phyloP scores from a whole-genome alignment of 495 filamentous ascomycete genomes.

The Aspergillus biplanus region DNA sequence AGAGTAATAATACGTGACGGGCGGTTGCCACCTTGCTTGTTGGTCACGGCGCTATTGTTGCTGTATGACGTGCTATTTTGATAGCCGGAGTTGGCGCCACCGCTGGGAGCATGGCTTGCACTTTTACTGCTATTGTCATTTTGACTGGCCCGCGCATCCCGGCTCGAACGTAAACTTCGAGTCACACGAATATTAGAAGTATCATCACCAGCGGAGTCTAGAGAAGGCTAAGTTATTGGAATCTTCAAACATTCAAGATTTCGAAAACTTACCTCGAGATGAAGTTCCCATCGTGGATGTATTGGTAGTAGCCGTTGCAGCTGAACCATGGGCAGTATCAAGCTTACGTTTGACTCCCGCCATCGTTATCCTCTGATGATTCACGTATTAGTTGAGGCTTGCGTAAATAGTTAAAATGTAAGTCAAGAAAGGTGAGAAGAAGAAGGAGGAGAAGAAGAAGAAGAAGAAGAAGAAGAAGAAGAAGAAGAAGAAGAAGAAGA shows the following conservation, averaged over 20 bases:
- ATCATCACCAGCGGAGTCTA: slow-evolving; percentile 24
- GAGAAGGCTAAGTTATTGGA: slow-evolving; percentile 6
- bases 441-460: slow-evolving; percentile 5
- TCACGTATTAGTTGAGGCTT: slow-evolving; percentile 6
- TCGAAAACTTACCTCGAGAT: slow-evolving; percentile 21
- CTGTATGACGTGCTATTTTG: slow-evolving; percentile 15
- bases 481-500: neutral
- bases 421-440: neutral
- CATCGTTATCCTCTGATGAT: slow-evolving; percentile 35
- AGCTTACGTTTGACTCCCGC: slow-evolving; percentile 37
- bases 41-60: slow-evolving; percentile 12
- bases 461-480: slow-evolving; percentile 1
- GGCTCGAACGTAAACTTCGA: slow-evolving; percentile 31
- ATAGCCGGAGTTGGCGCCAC: slow-evolving; percentile 13
- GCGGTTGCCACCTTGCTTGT: slow-evolving; percentile 20
- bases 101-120: slow-evolving; percentile 16
- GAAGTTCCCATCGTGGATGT: slow-evolving; percentile 12
- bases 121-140: slow-evolving; percentile 20
- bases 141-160: slow-evolving; percentile 30
- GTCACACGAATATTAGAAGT: slow-evolving; percentile 30
- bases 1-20: slow-evolving; percentile 33
- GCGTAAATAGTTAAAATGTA: neutral
- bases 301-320: slow-evolving; percentile 18
- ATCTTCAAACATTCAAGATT: neutral
- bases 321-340: slow-evolving; percentile 24